phyloP scores from a whole-genome alignment of 805 yeast species.

The Torulaspora quercuum region DNA sequence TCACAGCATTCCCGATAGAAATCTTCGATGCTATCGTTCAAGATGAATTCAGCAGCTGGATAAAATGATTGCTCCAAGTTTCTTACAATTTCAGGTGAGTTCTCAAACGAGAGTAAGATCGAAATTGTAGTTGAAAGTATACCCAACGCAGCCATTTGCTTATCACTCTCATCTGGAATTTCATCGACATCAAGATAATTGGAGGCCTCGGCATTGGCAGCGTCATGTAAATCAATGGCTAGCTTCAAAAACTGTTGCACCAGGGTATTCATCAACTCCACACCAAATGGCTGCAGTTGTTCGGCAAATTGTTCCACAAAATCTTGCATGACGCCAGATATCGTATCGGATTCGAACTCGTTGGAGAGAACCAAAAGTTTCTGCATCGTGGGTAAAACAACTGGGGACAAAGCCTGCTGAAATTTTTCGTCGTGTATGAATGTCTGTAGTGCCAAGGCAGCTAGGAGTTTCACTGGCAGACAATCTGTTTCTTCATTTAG shows the following conservation, averaged over 20 bases:
- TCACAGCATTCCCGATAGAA: slow-evolving; percentile 76
- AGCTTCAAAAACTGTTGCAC: slow-evolving; percentile 70
- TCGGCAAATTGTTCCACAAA: slow-evolving; percentile 85
- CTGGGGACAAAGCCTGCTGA: slow-evolving; percentile 60
- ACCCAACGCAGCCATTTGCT: slow-evolving; percentile 78
- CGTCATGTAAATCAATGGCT: slow-evolving; percentile 66
- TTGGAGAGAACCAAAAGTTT: slow-evolving; percentile 69
- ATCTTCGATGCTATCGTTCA: slow-evolving; percentile 63
- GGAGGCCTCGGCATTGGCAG: slow-evolving; percentile 45
- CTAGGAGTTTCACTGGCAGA: slow-evolving; percentile 77
- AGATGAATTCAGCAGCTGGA: slow-evolving; percentile 67
- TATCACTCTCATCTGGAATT: slow-evolving; percentile 51
- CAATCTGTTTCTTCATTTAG: slow-evolving; percentile 44
- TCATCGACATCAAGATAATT: slow-evolving; percentile 38
- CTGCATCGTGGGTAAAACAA: slow-evolving; percentile 80
- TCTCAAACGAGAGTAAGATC: slow-evolving; percentile 76
- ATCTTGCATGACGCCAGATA: slow-evolving; percentile 91
- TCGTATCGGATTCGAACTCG: slow-evolving; percentile 79
- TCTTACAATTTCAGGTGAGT: slow-evolving; percentile 61
- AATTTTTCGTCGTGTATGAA: slow-evolving; percentile 63
- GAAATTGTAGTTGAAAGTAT: slow-evolving; percentile 79
- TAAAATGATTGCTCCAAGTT: slow-evolving; percentile 62
- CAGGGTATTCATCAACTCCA: slow-evolving; percentile 59
- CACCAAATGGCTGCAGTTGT: slow-evolving; percentile 87
- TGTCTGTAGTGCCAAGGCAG: slow-evolving; percentile 82